phyloP scores from a whole-genome alignment of 352 stramenopile genomes.

The Thalassiosira gravida region DNA sequence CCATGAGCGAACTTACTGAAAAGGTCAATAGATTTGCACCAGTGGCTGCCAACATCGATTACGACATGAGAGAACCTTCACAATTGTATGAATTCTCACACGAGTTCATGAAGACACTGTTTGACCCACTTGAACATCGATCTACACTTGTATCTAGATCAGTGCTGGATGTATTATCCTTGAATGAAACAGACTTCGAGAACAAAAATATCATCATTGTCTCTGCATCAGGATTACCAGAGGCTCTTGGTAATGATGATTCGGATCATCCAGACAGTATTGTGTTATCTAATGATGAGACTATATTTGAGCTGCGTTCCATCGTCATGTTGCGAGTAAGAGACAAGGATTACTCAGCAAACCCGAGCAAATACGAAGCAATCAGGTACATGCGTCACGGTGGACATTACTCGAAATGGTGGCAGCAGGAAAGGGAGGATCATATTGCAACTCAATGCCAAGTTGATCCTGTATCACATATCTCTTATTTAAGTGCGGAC shows the following conservation, averaged over 20 bases:
- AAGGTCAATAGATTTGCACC: constrained; percentile 5
- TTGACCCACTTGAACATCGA: not conserved
- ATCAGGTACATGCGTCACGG: constrained; percentile 17
- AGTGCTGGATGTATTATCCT: not conserved
- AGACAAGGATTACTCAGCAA: not conserved
- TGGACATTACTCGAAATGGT: constrained; percentile 11
- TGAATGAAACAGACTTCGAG: not conserved
- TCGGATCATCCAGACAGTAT: constrained; percentile 1
- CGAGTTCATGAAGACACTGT: constrained; percentile 1
- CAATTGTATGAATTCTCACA: constrained; percentile 3
- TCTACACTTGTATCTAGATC: not conserved
- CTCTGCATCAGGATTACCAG: not conserved
- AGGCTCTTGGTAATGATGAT: constrained; percentile 5
- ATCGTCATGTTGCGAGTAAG: not conserved
- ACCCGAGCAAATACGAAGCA: constrained; percentile 11
- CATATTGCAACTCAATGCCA: not conserved
- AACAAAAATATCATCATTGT: constrained; percentile 15
- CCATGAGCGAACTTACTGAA: not conserved
- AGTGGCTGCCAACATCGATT: not conserved
- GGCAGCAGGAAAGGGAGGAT: constrained; percentile 17
- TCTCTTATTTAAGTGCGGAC: too few relatives aligned
- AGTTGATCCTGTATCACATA: not conserved
- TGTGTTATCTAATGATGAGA: not conserved
- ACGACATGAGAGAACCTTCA: not conserved
- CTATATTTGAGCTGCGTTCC: constrained; percentile 2